A percentile compares a stretch with the other conserved stretches of the same genome.
These are phyloP conservation scores for Agarophyton chilense DNA, from an alignment of 23 red algal genomes.

Conservation along the genomic window DNA sequence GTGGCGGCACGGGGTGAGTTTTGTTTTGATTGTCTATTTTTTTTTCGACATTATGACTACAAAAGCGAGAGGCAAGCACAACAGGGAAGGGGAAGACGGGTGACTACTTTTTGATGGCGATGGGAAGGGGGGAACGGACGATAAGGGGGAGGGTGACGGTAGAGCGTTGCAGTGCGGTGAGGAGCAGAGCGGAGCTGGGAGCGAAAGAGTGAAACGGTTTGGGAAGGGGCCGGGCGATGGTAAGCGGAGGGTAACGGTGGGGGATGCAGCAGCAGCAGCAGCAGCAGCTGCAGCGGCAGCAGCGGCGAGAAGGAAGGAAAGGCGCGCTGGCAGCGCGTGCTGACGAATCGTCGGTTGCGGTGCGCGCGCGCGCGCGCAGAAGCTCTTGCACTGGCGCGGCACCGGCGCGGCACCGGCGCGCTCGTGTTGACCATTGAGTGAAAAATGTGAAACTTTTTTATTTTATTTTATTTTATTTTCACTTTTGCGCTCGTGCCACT, in stretches of 20 bases:
- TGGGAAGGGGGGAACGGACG: neutral
- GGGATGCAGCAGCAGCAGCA: no score
- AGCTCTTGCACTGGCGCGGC: slow-evolving; percentile 27
- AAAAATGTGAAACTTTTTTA: no score
- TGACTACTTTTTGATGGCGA: neutral
- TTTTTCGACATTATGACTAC: neutral
- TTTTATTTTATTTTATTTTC: no score
- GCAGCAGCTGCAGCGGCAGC: no score
- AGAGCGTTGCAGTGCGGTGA: neutral
- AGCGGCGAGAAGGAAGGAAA: neutral
- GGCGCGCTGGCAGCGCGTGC: neutral
- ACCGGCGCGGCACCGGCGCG: neutral
- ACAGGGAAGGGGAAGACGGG: neutral
- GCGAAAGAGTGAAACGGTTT: neutral
- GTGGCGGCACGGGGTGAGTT: slow-evolving; percentile 18
- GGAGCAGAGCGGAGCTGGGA: neutral
- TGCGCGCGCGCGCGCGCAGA: neutral
- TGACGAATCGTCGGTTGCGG: no score
- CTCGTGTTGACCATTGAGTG: no score
- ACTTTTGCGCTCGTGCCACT: neutral
- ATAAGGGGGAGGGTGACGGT: neutral
- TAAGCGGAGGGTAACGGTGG: no score
- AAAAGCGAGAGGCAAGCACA: neutral
- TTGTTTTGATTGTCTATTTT: neutral
- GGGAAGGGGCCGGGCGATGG: neutral